Evolutionary conservation across 257 asterid genomes (phyloP).

Genomic region (Solanum pinnatisectum): DNA sequence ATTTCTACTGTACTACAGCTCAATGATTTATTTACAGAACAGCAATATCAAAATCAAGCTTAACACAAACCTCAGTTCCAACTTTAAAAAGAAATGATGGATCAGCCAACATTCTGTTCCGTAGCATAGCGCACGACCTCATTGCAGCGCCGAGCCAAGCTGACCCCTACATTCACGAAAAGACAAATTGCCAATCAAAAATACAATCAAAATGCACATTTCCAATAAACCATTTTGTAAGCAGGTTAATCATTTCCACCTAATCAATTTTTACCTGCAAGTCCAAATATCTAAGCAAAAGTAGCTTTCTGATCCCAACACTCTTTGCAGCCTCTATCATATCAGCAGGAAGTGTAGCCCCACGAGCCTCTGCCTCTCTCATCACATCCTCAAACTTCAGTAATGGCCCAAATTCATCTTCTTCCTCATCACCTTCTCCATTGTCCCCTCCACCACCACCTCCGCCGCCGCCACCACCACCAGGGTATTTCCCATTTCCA

Average conservation of each 20-base stretch:
- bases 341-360: conserved; percentile 78
- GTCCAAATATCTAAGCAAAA: conserved; percentile 71
- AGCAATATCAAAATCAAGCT: conserved; percentile 1
- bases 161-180: conserved; percentile 47
- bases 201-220: not conserved
- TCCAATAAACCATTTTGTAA: not conserved
- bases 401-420: conserved; percentile 72
- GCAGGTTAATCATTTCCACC: not conserved
- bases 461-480: conserved; percentile 39
- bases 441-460: conserved; percentile 30
- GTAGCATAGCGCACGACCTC: conserved; percentile 67
- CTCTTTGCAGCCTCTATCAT: conserved; percentile 94
- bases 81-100: conserved; percentile 94
- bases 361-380: conserved; percentile 66
- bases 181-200: not conserved
- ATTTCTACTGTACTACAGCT: not conserved
- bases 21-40: not conserved
- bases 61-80: conserved; percentile 73
- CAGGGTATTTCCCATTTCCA: conserved; percentile 47
- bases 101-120: conserved; percentile 96
- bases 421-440: conserved; percentile 50
- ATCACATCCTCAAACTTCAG: conserved; percentile 87
- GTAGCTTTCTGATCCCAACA: conserved; percentile 58
- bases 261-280: conserved; percentile 51
- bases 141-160: conserved; percentile 71